phyloP scores from a whole-genome alignment of 2,329 filamentous ascomycete genomes.

The Penicillium oxalicum region DNA sequence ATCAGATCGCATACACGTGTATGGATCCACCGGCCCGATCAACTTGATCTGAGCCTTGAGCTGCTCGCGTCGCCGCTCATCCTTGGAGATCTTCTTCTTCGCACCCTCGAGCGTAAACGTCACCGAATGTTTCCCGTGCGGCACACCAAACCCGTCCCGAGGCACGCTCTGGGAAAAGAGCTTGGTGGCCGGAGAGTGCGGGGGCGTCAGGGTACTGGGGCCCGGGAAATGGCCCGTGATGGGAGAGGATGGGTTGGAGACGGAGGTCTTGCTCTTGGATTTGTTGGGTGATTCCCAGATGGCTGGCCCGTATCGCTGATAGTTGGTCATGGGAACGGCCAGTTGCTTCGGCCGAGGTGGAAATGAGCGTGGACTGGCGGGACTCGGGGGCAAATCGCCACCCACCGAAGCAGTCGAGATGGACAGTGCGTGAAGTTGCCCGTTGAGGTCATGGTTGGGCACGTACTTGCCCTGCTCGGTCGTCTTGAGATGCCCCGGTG shows the following conservation, averaged over 20 bases:
- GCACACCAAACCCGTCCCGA: conserved; percentile 22
- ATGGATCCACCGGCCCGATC: conserved; percentile 34
- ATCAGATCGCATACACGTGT: conserved; percentile 20
- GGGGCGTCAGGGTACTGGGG: conserved; percentile 8
- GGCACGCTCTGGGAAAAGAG: conserved; percentile 21
- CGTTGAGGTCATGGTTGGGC: conserved; percentile 7
- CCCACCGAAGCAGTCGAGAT: conserved; percentile 8
- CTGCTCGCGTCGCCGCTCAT: conserved; percentile 32
- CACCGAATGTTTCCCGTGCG: conserved; percentile 23
- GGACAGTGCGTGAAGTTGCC: conserved; percentile 9
- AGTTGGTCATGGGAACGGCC: conserved; percentile 31
- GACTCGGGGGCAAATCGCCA: conserved; percentile 3
- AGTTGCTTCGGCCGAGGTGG: conserved; percentile 21
- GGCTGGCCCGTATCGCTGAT: conserved; percentile 33
- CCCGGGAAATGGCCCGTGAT: conserved; percentile 3
- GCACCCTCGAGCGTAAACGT: conserved; percentile 28
- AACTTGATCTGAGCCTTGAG: conserved; percentile 39
- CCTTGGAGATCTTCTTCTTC: conserved; percentile 30
- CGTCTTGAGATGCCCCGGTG: not conserved
- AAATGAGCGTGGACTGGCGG: conserved; percentile 5
- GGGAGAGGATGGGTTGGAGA: conserved; percentile 1
- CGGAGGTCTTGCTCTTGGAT: conserved; percentile 20
- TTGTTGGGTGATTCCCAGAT: conserved; percentile 30
- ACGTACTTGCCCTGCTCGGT: not conserved
- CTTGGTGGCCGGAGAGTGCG: conserved; percentile 17